phyloP scores from a whole-genome alignment of 495 filamentous ascomycete genomes.

The Penicillium diatomitis region DNA sequence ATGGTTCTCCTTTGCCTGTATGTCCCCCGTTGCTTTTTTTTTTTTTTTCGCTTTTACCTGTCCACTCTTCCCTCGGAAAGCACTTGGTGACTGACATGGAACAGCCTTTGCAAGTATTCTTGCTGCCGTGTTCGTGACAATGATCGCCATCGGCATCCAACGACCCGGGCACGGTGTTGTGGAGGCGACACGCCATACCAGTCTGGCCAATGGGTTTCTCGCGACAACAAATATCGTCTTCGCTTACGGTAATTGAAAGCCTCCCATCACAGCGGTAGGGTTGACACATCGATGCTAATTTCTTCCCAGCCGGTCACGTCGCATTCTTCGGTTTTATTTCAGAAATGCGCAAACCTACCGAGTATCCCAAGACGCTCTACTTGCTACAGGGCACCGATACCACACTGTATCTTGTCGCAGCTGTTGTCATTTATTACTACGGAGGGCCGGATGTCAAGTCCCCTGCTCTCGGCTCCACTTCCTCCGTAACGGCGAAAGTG shows the following conservation, averaged over 20 bases:
- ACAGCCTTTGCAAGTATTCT: constrained; percentile 49
- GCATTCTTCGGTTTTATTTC: constrained; percentile 61
- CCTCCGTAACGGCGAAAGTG: constrained; percentile 44
- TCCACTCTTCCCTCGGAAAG: too few relatives aligned
- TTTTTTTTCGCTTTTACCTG: too few relatives aligned
- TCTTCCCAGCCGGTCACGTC: constrained; percentile 27
- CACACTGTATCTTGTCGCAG: constrained; percentile 40
- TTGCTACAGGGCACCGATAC: constrained; percentile 49
- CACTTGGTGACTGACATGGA: neutral
- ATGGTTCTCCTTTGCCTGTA: constrained; percentile 47
- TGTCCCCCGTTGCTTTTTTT: neutral
- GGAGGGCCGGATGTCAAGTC: constrained; percentile 49
- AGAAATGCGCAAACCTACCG: constrained; percentile 52
- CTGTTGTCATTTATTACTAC: constrained; percentile 48
- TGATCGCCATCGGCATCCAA: constrained; percentile 49
- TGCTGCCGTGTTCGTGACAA: constrained; percentile 55
- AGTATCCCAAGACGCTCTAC: constrained; percentile 50
- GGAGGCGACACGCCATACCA: constrained; percentile 7
- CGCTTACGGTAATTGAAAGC: constrained; percentile 15
- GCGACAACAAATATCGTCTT: constrained; percentile 20
- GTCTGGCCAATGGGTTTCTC: constrained; percentile 8
- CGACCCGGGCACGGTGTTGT: constrained; percentile 7
- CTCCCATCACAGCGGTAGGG: neutral
- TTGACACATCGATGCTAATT: constrained; percentile 13
- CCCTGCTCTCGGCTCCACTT: constrained; percentile 56